A percentile compares a stretch with the other conserved stretches of the same genome.
These are phyloP conservation scores for Senecio squalidus DNA, from an alignment of 140 eudicot species.

Conservation along the genomic window DNA sequence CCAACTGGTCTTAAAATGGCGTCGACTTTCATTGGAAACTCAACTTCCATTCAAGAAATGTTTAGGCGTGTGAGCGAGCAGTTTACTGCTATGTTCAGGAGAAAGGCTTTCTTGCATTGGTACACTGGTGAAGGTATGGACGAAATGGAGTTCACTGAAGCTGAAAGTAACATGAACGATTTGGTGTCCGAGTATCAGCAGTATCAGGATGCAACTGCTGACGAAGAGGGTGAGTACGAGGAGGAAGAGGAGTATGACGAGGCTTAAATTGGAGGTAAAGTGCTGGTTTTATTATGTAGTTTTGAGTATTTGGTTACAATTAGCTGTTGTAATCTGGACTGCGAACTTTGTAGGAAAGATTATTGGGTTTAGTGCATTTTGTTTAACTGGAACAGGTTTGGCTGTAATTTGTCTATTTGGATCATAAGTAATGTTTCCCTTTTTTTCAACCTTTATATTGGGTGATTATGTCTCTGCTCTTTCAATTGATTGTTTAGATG, in stretches of 20 bases:
- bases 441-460: neutral
- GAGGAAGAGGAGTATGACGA: constrained; percentile 51
- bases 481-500: no score
- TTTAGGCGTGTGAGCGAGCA: constrained; percentile 76
- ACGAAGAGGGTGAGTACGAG: constrained; percentile 54
- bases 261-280: constrained; percentile 11
- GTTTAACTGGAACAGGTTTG: neutral
- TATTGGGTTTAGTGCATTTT: constrained; percentile 8
- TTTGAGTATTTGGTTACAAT: constrained; percentile 16
- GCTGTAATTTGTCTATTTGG: constrained; percentile 11
- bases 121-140: constrained; percentile 82
- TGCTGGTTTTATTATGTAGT: neutral
- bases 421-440: neutral
- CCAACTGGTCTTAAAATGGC: constrained; percentile 75
- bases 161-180: constrained; percentile 67
- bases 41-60: constrained; percentile 67
- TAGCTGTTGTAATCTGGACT: constrained; percentile 34
- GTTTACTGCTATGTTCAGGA: constrained; percentile 74
- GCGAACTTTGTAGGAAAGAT: constrained; percentile 6
- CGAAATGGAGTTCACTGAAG: constrained; percentile 71
- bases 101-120: constrained; percentile 88
- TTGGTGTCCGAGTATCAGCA: constrained; percentile 64
- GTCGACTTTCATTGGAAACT: constrained; percentile 58
- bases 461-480: neutral
- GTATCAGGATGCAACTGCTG: constrained; percentile 71